A percentile compares a stretch with the other conserved stretches of the same genome.
These are phyloP conservation scores for Melanogaster broomeanus DNA, from an alignment of 768 basidiomycete genomes.

Conservation along the genomic window DNA sequence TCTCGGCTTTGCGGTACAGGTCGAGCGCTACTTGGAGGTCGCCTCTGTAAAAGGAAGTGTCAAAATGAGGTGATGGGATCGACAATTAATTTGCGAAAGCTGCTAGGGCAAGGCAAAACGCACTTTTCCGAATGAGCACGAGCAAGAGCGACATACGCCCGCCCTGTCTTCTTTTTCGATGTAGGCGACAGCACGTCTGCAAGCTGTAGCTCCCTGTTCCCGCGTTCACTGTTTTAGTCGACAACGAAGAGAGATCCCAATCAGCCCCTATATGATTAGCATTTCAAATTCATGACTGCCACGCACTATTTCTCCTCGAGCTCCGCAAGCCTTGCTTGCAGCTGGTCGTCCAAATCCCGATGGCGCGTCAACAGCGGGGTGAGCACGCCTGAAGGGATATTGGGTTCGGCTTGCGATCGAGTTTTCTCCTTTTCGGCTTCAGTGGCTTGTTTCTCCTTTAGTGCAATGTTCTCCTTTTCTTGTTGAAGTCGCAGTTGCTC, in stretches of 20 bases:
- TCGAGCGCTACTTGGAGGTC: conserved; percentile 79
- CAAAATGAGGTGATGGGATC: background rate
- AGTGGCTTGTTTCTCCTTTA: conserved; percentile 12
- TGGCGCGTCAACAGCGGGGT: conserved; percentile 65
- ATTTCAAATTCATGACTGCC: background rate
- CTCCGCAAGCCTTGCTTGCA: conserved; percentile 63
- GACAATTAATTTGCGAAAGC: conserved; percentile 2
- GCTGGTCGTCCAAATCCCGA: conserved; percentile 68
- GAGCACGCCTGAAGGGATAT: conserved; percentile 43
- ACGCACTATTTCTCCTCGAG: conserved; percentile 75
- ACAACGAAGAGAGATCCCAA: background rate
- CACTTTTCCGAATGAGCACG: conserved; percentile 82
- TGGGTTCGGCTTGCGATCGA: conserved; percentile 11
- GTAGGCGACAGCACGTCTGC: conserved; percentile 68
- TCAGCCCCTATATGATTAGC: conserved; percentile 13
- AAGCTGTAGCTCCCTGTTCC: conserved; percentile 59
- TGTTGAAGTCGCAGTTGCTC: conserved; percentile 29
- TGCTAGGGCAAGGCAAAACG: conserved; percentile 21
- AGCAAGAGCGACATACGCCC: conserved; percentile 83
- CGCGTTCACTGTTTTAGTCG: conserved; percentile 50
- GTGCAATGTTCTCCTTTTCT: conserved; percentile 28
- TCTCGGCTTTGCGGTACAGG: conserved; percentile 79
- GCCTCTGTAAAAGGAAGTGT: conserved; percentile 50
- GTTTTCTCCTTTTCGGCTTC: conserved; percentile 10
- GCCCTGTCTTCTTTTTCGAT: conserved; percentile 79